Conservation (phyloP, 108 stramenopile species). For the Schizochytrium sp. region DNA sequence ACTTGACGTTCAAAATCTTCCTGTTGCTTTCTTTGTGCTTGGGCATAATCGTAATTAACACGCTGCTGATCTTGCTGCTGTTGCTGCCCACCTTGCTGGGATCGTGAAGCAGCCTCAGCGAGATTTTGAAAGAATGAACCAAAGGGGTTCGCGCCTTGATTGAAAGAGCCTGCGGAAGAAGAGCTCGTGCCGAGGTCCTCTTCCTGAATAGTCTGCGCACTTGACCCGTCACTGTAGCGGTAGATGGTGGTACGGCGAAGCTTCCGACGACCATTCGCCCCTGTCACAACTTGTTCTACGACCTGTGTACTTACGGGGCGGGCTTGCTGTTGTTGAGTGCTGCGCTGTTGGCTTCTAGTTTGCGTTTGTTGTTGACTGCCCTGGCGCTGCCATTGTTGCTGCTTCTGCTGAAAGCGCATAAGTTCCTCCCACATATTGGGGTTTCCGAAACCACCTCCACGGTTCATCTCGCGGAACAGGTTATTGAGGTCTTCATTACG, state of each 20-base stretch:
- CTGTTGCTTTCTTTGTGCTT: neutral
- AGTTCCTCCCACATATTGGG: constrained; percentile 26
- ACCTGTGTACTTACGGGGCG: neutral
- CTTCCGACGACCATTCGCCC: neutral
- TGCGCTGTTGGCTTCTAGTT: neutral
- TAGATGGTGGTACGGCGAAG: constrained; percentile 7
- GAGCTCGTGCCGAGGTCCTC: constrained; percentile 5
- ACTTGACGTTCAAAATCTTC: neutral
- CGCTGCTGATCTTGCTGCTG: neutral
- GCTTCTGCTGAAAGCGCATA: neutral
- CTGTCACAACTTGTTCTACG: neutral
- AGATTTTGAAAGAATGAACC: neutral
- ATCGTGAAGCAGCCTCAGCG: neutral
- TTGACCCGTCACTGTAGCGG: neutral
- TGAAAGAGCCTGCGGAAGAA: neutral
- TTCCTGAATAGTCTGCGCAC: neutral
- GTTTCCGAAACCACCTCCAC: constrained; percentile 30
- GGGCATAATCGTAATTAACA: neutral
- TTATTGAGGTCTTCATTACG: constrained; percentile 25
- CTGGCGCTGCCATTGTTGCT: constrained; percentile 10
- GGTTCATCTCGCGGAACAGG: constrained; percentile 25
- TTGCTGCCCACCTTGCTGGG: neutral
- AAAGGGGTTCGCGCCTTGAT: neutral
- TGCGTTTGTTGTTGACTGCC: neutral
- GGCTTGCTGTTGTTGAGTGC: neutral